phyloP scores from a whole-genome alignment of 1,284 basidiomycete genomes.

The Heterobasidion parviporum region DNA sequence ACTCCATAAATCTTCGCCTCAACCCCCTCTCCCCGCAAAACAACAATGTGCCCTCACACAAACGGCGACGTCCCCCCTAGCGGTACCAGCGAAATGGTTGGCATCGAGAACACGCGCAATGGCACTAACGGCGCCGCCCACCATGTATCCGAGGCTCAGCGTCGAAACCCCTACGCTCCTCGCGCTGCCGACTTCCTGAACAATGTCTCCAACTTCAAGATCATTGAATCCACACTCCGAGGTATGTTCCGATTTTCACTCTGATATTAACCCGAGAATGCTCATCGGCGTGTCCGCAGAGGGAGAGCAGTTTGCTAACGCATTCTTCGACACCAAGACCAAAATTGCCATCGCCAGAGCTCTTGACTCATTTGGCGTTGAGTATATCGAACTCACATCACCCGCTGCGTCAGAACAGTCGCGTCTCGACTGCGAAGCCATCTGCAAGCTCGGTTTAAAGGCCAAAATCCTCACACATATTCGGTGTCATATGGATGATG shows the following conservation, averaged over 20 bases:
- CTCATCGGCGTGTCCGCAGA: slow-evolving; percentile 39
- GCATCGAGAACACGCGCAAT: slow-evolving; percentile 39
- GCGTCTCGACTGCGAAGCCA: slow-evolving; percentile 91
- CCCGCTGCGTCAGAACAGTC: slow-evolving; percentile 98
- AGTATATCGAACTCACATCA: slow-evolving; percentile 99
- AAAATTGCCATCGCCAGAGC: slow-evolving; percentile 99
- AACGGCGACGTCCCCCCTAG: slow-evolving; percentile 41
- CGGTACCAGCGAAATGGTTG: slow-evolving; percentile 56
- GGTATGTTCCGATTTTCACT: slow-evolving; percentile 36
- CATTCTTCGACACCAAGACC: slow-evolving; percentile 99
- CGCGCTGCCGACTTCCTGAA: slow-evolving; percentile 88
- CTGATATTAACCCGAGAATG: too few species aligned
- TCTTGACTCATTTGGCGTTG: slow-evolving; percentile 96
- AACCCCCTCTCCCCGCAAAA: slow-evolving; percentile 7
- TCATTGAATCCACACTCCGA: slow-evolving; percentile 95
- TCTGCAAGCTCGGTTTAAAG: slow-evolving; percentile 98
- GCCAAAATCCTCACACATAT: slow-evolving; percentile 98
- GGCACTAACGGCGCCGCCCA: slow-evolving; percentile 23
- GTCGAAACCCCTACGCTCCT: slow-evolving; percentile 77
- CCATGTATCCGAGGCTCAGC: slow-evolving; percentile 32
- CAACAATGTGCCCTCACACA: slow-evolving; percentile 60
- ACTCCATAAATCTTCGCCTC: slow-evolving; percentile 6
- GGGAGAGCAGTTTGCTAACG: slow-evolving; percentile 99
- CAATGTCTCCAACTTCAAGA: slow-evolving; percentile 90
- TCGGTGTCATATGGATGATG: slow-evolving; percentile 99